Base-by-base conservation (phyloP, 345 rosid species). In the Streptanthus diversifolius region DNA sequence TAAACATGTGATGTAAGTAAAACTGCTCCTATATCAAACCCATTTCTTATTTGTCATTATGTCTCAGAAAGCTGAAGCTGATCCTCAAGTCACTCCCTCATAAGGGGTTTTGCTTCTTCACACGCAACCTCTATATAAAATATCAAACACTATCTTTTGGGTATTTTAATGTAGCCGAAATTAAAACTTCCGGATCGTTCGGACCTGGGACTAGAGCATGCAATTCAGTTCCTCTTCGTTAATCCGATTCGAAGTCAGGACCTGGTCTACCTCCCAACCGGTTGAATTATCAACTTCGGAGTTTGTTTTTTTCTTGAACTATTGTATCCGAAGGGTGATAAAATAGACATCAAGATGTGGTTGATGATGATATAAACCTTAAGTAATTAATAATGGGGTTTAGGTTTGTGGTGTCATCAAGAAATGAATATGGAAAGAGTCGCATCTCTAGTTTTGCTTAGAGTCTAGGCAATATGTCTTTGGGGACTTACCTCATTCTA, bases 31-130 rank as follows among this genome's bases (percentile, higher is more conserved):
- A 68, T 51, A 52, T 75, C 79, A 75, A 57, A 57, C 68, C 80
- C 80, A 71, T 64, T 69, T 76, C 75, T 63, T 69, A 27, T 69
- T 76, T 76, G 79, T 76, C 79, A 76, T 77, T 71, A 71, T 77
- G 80, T 77, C 80, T 71, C 72, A 33, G 56, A 77, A 65, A 77
- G 76, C 39, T 77, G 72, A 77, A 77, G 76, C 80, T 77, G 49
- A 77, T 71, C 68, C 11, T 71, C 68, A 77, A 56, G 76, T 21
- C 76, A 70, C 71, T 70, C 80, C 80, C 75, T 71, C 32, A 12
- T 43, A 47, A 70, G 76, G 80, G 76, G 63, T 77, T 63, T 65
- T 77, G 68, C 68, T 58, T 77, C 72, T 77, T 71, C 66, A 58
- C 76, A 77, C 80, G 80, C 80, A 77, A 76, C 76, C 72, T 66